A percentile compares a stretch with the other conserved stretches of the same genome.
phyloP scores from a whole-genome alignment of 2,329 filamentous ascomycete genomes.

The Pseudogymnoascus destructans region DNA sequence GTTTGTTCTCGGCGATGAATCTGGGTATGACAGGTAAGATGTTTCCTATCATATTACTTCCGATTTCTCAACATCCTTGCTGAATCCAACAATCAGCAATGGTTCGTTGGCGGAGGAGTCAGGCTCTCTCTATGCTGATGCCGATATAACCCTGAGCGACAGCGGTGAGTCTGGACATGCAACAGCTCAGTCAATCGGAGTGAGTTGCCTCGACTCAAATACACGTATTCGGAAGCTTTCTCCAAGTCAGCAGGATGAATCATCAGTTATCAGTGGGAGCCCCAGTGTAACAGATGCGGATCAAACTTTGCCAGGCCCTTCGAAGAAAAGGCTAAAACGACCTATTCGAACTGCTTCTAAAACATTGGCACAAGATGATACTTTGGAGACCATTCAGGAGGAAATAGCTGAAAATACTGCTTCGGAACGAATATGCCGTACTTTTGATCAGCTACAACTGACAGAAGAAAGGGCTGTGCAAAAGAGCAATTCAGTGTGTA shows the following conservation, averaged over 20 bases:
- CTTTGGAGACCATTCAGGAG: neutral
- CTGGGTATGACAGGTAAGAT: neutral
- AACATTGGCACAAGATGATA: neutral
- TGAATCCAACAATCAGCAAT: neutral
- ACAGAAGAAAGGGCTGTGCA: neutral
- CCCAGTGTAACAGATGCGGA: neutral
- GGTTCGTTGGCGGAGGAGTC: neutral
- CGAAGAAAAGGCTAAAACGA: neutral
- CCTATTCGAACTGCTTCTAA: neutral
- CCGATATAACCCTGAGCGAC: no score
- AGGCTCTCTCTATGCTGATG: neutral
- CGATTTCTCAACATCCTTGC: neutral
- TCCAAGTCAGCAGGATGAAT: neutral
- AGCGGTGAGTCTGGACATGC: neutral
- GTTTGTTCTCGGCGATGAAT: neutral
- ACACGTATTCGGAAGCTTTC: neutral
- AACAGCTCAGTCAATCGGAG: neutral
- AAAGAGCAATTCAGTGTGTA: neutral
- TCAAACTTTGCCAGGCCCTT: neutral
- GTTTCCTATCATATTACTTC: neutral
- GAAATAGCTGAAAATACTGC: neutral
- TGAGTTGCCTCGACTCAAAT: neutral
- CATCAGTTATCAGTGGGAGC: neutral
- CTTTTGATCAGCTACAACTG: neutral
- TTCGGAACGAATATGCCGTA: neutral